phyloP scores from a whole-genome alignment of 2,329 filamentous ascomycete genomes.

The Aspergillus sp. region DNA sequence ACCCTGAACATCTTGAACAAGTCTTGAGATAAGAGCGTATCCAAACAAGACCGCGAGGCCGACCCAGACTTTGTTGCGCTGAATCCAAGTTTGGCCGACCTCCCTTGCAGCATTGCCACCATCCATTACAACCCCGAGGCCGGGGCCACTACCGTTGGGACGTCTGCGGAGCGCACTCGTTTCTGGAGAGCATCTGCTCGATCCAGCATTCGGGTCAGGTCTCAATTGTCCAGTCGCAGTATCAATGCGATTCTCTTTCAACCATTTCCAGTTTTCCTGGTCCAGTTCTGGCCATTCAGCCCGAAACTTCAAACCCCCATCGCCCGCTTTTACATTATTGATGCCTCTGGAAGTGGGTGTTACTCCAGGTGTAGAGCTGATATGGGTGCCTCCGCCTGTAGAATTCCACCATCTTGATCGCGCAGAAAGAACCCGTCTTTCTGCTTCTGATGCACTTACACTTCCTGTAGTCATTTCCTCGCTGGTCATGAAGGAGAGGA shows the following conservation, averaged over 20 bases:
- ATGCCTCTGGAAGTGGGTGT: constrained; percentile 67
- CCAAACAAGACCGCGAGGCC: constrained; percentile 69
- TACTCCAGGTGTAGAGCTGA: constrained; percentile 47
- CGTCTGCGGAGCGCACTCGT: constrained; percentile 65
- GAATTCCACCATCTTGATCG: constrained; percentile 95
- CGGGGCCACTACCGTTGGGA: constrained; percentile 56
- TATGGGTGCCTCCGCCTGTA: constrained; percentile 78
- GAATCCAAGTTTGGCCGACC: constrained; percentile 78
- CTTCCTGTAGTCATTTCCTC: constrained; percentile 98
- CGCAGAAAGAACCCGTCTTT: constrained; percentile 74
- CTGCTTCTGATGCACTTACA: constrained; percentile 71
- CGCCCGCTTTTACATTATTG: constrained; percentile 78
- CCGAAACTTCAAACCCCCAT: constrained; percentile 87
- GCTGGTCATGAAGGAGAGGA: constrained; percentile 96
- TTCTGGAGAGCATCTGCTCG: constrained; percentile 59
- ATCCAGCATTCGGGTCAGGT: constrained; percentile 53
- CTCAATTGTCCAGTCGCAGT: constrained; percentile 67
- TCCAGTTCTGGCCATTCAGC: constrained; percentile 89
- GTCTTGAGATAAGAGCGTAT: constrained; percentile 78
- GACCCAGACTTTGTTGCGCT: constrained; percentile 75
- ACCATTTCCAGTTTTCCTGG: constrained; percentile 87
- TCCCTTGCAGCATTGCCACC: constrained; percentile 73
- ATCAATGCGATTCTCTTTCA: constrained; percentile 80
- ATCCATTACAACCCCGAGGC: constrained; percentile 69
- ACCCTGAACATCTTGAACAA: constrained; percentile 59